phyloP scores from a whole-genome alignment of 2,329 filamentous ascomycete species.

The Capronia americana region DNA sequence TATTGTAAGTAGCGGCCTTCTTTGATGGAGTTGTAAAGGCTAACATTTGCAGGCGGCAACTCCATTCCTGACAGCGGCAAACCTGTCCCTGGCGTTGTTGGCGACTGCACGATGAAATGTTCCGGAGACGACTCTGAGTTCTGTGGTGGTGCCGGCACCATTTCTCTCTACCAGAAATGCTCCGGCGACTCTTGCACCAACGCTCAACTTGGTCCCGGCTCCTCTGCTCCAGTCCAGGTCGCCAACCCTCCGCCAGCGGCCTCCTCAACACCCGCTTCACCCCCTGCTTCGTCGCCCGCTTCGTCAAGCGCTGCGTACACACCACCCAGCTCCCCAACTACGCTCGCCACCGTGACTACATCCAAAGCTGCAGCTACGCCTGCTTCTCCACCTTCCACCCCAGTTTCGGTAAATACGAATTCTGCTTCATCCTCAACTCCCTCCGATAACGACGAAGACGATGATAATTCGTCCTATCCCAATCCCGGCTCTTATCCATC shows the following conservation, averaged over 20 bases:
- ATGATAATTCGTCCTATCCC: constrained; percentile 4
- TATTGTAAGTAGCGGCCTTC: constrained; percentile 33
- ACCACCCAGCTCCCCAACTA: constrained; percentile 21
- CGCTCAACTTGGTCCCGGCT: constrained; percentile 24
- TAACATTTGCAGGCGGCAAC: constrained; percentile 33
- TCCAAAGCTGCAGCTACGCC: constrained; percentile 17
- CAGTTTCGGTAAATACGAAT: constrained; percentile 31
- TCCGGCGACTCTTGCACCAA: constrained; percentile 36
- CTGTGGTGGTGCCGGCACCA: constrained; percentile 39
- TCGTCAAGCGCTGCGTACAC: constrained; percentile 12
- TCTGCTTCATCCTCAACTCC: constrained; percentile 18
- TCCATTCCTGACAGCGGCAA: constrained; percentile 36
- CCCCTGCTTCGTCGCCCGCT: constrained; percentile 9
- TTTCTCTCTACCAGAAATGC: constrained; percentile 43
- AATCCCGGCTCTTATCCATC: constrained; percentile 18
- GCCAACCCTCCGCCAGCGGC: constrained; percentile 21
- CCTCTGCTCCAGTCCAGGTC: constrained; percentile 13
- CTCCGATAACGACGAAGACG: constrained; percentile 1
- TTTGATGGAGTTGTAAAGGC: not conserved
- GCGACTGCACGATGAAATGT: constrained; percentile 41
- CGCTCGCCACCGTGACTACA: constrained; percentile 26
- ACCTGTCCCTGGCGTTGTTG: constrained; percentile 40
- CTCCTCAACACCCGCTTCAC: not conserved
- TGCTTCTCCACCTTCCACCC: constrained; percentile 8
- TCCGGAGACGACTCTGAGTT: constrained; percentile 39